Base-by-base conservation (phyloP, 2,329 filamentous ascomycete genomes). In the Cordyceps fumosorosea region DNA sequence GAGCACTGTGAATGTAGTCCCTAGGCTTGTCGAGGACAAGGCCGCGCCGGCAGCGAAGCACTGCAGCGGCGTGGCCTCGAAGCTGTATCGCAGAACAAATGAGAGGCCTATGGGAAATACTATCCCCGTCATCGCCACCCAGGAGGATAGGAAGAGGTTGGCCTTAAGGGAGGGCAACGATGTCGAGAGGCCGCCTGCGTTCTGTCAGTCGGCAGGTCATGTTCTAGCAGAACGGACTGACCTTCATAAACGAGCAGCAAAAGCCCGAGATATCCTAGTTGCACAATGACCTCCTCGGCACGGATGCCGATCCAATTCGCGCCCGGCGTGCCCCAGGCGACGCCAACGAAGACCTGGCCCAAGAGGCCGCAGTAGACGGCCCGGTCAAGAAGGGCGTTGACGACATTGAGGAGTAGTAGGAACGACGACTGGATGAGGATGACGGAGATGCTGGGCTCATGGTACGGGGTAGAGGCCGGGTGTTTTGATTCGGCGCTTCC, bases 41-140 rank as follows among this genome's bases (percentile, higher is more conserved):
- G 89, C 85, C 2, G 89, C 88, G 10, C 89, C 89, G 0, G 89
- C 85, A 1, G 88, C 83, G 68, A 93, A 93, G 0, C 84, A 82
- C 69, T 91, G 86, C 0, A 89, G 67, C 0, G 77, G 73, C 0
- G 79, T 80, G 0, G 84, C 81, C 18, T 76, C 70, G 1, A 80
- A 72, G 3, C 89, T 70, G 0, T 73, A 71, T 14, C 73, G 75
- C 0, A 90, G 77, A 1, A 81, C 68, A 66, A 89, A 92, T 0
- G 88, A 90, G 0, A 91, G 71, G 0, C 73, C 85, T 37, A 92
- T 87, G 0, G 89, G 89, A 0, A 82, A 64, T 0, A 74, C 66
- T 24, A 93, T 84, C 0, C 89, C 89, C 0, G 87, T 90, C 0
- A 83, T 50, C 0, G 89, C 89, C 1, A 91, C 86, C 0, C 76